Base-by-base conservation (phyloP, 2,329 filamentous ascomycete species). In the Cercospora beticola region DNA sequence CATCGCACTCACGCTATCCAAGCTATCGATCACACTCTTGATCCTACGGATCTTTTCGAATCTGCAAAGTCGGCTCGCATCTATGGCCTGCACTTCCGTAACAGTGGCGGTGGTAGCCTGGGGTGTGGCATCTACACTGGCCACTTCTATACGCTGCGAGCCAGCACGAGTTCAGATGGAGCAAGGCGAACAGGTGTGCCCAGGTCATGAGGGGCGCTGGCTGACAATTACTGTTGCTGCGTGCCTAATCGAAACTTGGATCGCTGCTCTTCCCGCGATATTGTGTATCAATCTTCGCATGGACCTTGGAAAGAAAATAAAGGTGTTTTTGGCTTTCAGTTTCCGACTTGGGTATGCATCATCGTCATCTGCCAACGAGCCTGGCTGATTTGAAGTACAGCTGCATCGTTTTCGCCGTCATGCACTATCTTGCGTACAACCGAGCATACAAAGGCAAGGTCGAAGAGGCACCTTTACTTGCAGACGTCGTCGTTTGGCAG, bases 401-500 rank as follows among this genome's bases (percentile, higher is more conserved):
- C 30, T 54, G 56, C 31, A 26, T 31, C n/a, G 16, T 59, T 3
- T 36, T 36, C 16, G n/a, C 56, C 28, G 56, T 59, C n/a, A 33
- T 59, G 56, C 56, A 36, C n/a, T 59, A 33, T 21, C 56, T 18
- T n/a, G 30, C 56, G 21, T 33, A 21, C 31, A 9, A 36, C 5
- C 28, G 56, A 36, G 56, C 56, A 31, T 59, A 23, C 56, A 33
- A 23, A 1, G 31, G 56, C 14, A 21, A 9, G 3, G n/a, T 36
- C 14, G 30, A 23, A 7, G 28, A 31, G 2, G n/a, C 56, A 59
- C 56, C 56, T 31, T 59, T 59, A 12, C 56, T 59, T 59, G 56
- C 56, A 59, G 56, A 59, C n/a, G 56, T 36, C 3, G 28, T 59
- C n/a, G 31, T 59, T 36, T 59, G 28, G 56, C 56, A 59, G 56